A percentile compares a stretch with the other conserved stretches of the same genome.
Conservation (phyloP, 2,329 filamentous ascomycete genomes). For the Lasiodiplodia sp. region DNA sequence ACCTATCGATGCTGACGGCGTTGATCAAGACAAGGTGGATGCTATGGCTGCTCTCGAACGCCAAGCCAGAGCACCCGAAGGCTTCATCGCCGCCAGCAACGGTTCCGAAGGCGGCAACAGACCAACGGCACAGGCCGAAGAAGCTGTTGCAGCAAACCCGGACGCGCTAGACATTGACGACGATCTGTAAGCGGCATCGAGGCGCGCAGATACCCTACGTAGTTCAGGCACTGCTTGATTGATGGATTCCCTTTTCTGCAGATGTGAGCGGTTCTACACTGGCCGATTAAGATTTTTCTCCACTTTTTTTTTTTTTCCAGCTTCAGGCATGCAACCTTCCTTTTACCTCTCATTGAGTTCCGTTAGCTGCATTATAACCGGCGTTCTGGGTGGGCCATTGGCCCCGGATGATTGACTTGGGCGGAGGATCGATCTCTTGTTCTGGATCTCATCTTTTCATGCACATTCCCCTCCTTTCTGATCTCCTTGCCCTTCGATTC, state of each 20-base stretch:
- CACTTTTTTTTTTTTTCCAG: slow-evolving; percentile 23
- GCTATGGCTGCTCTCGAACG: slow-evolving; percentile 90
- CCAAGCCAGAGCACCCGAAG: slow-evolving; percentile 84
- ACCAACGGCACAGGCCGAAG: slow-evolving; percentile 42
- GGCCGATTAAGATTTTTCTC: slow-evolving; percentile 6
- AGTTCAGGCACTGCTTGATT: slow-evolving; percentile 10
- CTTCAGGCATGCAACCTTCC: slow-evolving; percentile 22
- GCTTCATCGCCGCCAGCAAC: slow-evolving; percentile 88
- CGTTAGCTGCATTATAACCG: slow-evolving; percentile 26
- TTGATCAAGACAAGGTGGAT: slow-evolving; percentile 67
- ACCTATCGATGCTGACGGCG: slow-evolving; percentile 55
- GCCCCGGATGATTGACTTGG: slow-evolving; percentile 20
- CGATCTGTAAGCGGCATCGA: slow-evolving; percentile 36
- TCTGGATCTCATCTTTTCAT: slow-evolving; percentile 22
- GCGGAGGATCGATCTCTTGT: slow-evolving; percentile 20
- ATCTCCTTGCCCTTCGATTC: background rate
- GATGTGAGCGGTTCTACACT: slow-evolving; percentile 18
- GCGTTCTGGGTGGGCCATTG: slow-evolving; percentile 23
- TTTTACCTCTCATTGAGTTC: slow-evolving; percentile 27
- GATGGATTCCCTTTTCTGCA: slow-evolving; percentile 20
- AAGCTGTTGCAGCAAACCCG: slow-evolving; percentile 70
- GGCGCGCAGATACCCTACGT: slow-evolving; percentile 29
- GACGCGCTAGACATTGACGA: slow-evolving; percentile 85
- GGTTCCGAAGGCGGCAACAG: slow-evolving; percentile 66
- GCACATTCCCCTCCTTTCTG: slow-evolving; percentile 13